Evolutionary conservation across 2,329 filamentous ascomycete species (phyloP).

Genomic region (Ophiobolus disseminans): DNA sequence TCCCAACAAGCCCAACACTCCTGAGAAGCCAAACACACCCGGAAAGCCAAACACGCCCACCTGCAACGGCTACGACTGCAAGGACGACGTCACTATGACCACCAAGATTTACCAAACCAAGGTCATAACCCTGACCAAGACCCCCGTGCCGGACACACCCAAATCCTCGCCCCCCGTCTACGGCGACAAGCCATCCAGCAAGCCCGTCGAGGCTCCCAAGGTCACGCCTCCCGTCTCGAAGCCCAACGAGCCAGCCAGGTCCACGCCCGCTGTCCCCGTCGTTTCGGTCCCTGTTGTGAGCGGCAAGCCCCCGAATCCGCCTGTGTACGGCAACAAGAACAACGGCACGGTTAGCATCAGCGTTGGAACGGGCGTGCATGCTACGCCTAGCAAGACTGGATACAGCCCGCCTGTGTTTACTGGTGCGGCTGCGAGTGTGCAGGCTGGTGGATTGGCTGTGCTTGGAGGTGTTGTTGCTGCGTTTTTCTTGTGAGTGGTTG

Average conservation of each 20-base stretch:
- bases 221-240: background rate
- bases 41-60: too few species aligned
- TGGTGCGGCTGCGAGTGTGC: conserved; percentile 26
- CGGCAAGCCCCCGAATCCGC: conserved; percentile 1
- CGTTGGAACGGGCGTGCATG: conserved; percentile 1
- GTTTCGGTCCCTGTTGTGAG: background rate
- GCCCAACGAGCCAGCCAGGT: background rate
- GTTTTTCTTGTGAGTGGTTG: conserved; percentile 22
- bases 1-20: conserved; percentile 13
- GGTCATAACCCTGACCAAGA: conserved; percentile 27
- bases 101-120: conserved; percentile 20
- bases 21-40: too few species aligned
- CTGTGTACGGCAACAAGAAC: background rate
- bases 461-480: conserved; percentile 19
- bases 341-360: conserved; percentile 3
- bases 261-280: conserved; percentile 3
- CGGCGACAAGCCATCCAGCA: conserved; percentile 7
- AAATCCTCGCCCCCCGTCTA: conserved; percentile 8
- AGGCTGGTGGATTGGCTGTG: conserved; percentile 20
- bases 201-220: background rate
- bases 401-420: conserved; percentile 28
- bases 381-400: conserved; percentile 20
- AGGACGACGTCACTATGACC: conserved; percentile 4
- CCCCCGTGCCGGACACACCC: conserved; percentile 15
- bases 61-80: conserved; percentile 4